Base-by-base conservation (phyloP, 2,329 filamentous ascomycete genomes). In the Tolypocladium inflatum region DNA sequence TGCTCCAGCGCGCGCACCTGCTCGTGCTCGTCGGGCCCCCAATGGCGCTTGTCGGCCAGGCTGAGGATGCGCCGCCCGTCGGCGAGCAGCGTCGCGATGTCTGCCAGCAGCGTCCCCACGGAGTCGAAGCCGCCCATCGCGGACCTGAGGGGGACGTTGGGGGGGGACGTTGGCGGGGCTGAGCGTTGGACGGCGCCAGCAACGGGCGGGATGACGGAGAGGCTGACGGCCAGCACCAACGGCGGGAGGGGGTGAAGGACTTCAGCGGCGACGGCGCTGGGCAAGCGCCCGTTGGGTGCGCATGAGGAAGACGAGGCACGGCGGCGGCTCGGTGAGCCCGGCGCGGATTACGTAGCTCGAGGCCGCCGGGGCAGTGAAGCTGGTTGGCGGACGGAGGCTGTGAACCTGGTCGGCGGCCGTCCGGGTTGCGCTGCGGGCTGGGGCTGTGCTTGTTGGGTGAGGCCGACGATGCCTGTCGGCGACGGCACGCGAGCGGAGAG, bases 11-110 rank as follows among this genome's bases (percentile, higher is more conserved):
- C 77, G 58, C 76, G 78, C 58, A 80, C 68, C 71, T 85, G 82
- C 66, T 84, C 81, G 66, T 82, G 78, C 72, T 85, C 82, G 73
- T 84, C 81, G 26, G 75, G 72, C 0, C 78, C 80, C 82, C 82
- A 85, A 61, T 79, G 77, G 51, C 76, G 76, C 70, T 83, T 84
- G 69, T 85, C 82, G 64, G 81, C 77, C 63, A 81, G 76, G 71
- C 75, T 75, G 65, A 85, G 72, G 63, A 79, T 78, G 65, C 80
- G 80, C 63, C 83, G 70, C 59, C 75, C 76, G 62, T 83, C 79
- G 65, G 74, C 75, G 64, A 84, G 68, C 56, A 77, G 74, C 61
- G 75, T 79, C 64, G 82, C 82, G 69, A 84, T 82, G 70, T 74
- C 74, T 66, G 81, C 81, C 68, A 85, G 78, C 66, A 84, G 75